Conservation (phyloP, 192 early-diverging fungal genomes). For the Dissophora globulifera region DNA sequence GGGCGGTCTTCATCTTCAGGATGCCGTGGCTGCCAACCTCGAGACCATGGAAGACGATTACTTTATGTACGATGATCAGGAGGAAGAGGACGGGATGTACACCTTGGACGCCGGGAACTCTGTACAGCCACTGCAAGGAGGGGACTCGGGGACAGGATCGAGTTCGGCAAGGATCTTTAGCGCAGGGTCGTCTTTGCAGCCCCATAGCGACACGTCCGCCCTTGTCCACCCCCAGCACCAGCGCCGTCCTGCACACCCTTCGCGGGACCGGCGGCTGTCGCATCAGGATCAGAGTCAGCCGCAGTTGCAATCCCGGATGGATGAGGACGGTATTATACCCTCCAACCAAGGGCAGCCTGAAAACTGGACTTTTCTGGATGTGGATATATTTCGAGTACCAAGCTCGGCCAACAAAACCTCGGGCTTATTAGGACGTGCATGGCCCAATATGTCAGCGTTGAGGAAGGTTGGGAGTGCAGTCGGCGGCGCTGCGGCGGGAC, state of each 20-base stretch:
- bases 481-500: conserved; percentile 38
- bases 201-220: not conserved
- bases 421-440: conserved; percentile 29
- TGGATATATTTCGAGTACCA: conserved; percentile 34
- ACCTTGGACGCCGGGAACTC: not conserved
- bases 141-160: not conserved
- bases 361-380: conserved; percentile 50
- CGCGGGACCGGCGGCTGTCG: conserved; percentile 16
- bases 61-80: conserved; percentile 43
- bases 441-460: conserved; percentile 43
- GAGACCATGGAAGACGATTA: conserved; percentile 24
- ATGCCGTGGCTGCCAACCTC: conserved; percentile 29
- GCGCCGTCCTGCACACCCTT: conserved; percentile 25
- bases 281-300: not conserved
- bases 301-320: not conserved
- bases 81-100: conserved; percentile 51
- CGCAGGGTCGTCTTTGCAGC: not conserved
- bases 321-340: not conserved
- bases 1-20: conserved; percentile 44
- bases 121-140: not conserved
- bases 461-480: conserved; percentile 42
- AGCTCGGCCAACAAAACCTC: conserved; percentile 20
- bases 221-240: conserved; percentile 1
- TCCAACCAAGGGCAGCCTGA: conserved; percentile 18
- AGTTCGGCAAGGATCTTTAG: no score